These are phyloP conservation scores for Jaltomata sinuosa DNA, from an alignment of 257 asterid species.

Conservation along the genomic window DNA sequence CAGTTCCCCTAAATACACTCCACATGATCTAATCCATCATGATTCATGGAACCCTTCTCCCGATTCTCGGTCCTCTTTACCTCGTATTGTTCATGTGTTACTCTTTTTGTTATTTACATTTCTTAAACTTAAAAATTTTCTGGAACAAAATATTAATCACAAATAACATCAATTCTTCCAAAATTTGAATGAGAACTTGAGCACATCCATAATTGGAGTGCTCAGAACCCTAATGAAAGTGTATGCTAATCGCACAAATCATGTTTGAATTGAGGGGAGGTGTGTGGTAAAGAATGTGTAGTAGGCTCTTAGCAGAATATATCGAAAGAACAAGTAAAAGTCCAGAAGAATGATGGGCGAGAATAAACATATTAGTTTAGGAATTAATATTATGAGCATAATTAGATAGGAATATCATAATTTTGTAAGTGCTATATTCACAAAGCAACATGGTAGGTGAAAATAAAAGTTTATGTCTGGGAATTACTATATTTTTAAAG, in stretches of 20 bases:
- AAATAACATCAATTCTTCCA: not conserved
- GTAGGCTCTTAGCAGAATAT: not conserved
- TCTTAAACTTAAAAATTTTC: not conserved
- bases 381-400: not conserved
- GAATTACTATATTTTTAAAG: not conserved
- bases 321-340: not conserved
- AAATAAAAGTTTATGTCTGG: not conserved
- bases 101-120: not conserved
- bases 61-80: not conserved
- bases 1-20: not conserved
- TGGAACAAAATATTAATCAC: not conserved
- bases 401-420: not conserved
- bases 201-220: not conserved
- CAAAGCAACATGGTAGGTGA: not conserved
- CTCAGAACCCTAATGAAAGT: not conserved
- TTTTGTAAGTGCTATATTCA: not conserved
- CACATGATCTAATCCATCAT: not conserved
- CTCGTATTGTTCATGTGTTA: not conserved
- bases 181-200: not conserved
- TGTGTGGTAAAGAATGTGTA: not conserved
- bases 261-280: not conserved
- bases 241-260: not conserved
- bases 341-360: not conserved
- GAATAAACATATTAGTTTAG: not conserved
- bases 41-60: not conserved